phyloP scores from a whole-genome alignment of 371 early-diverging fungal species.

The Mucor velutinosus region DNA sequence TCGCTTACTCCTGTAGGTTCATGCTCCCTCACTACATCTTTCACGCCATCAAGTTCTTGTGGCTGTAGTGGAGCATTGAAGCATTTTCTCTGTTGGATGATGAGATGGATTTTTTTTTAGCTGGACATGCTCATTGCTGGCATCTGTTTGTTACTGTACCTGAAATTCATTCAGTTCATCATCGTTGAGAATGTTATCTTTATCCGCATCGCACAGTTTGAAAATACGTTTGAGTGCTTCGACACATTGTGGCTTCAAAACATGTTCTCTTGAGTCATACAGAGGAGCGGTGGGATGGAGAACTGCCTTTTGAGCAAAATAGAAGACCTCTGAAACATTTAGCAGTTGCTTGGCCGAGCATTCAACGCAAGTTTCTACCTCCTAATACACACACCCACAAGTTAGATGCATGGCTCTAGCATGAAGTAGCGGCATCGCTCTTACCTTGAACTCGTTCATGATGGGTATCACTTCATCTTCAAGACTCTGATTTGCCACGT shows the following conservation, averaged over 20 bases:
- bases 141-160: slow-evolving; percentile 41
- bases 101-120: not conserved
- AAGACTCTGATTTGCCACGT: slow-evolving; percentile 77
- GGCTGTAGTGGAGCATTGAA: slow-evolving; percentile 92
- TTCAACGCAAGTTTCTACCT: slow-evolving; percentile 98
- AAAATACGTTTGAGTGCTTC: slow-evolving; percentile 93
- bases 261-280: slow-evolving; percentile 92
- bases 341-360: slow-evolving; percentile 93
- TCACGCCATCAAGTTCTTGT: slow-evolving; percentile 94
- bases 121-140: not conserved
- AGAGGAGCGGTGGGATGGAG: slow-evolving; percentile 95
- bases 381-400: slow-evolving; percentile 45
- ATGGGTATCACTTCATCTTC: slow-evolving; percentile 94
- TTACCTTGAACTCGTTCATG: slow-evolving; percentile 95
- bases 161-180: slow-evolving; percentile 96
- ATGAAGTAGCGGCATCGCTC: not conserved
- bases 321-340: slow-evolving; percentile 97
- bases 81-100: slow-evolving; percentile 73
- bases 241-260: slow-evolving; percentile 87
- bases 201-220: slow-evolving; percentile 91
- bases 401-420: not conserved
- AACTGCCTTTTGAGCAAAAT: slow-evolving; percentile 98
- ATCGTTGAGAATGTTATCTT: slow-evolving; percentile 89
- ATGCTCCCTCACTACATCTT: slow-evolving; percentile 88
- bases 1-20: slow-evolving; percentile 86